Base-by-base conservation (phyloP, 1,139 yeast species). In the Meyerozyma elateridarum region DNA sequence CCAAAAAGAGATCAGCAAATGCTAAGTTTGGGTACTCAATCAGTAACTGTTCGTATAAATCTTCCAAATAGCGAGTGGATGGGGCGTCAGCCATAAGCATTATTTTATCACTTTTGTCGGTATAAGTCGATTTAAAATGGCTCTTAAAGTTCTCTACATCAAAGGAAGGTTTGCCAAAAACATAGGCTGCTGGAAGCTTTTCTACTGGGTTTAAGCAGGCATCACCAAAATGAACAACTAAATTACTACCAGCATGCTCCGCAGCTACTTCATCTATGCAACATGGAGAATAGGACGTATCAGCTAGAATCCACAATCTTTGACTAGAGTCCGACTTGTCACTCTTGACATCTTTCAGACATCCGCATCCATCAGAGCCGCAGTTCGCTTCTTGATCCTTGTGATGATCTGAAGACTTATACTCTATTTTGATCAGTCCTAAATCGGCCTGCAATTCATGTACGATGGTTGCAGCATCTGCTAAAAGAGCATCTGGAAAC, bases 191-290 rank as follows among this genome's bases (percentile, higher is more conserved):
- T 0, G 84, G 76, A n/a, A 85, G 54, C 31, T 73, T 76, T 28
- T 73, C 77, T 5, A 85, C 79, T 0, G 89, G 82, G 44, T 84
- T 88, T 48, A 91, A 60, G 55, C 98, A 91, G 0, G 97, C 93
- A 51, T 87, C 94, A 4, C 99, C 99, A 55, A 88, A 87, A 56
- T 91, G 98, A 1, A 89, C 78, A 19, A 93, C 87, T 8, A 84
- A 60, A 41, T 89, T 95, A 15, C 95, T 91, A 6, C 64, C 54
- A 8, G 91, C 95, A 57, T 91, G 99, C 49, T 84, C 89, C 1
- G 96, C 95, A 0, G 98, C 97, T 15, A 91, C 95, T 50, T 88
- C 96, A 54, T 91, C 99, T 11, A 91, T 84, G 61, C 99, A 91
- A 55, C 98, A 91, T 0, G 96, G 72, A 15, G 96, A 85, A 48